These are phyloP conservation scores for Trypanosoma congolense DNA, from an alignment of 208 protist species.

Conservation along the genomic window DNA sequence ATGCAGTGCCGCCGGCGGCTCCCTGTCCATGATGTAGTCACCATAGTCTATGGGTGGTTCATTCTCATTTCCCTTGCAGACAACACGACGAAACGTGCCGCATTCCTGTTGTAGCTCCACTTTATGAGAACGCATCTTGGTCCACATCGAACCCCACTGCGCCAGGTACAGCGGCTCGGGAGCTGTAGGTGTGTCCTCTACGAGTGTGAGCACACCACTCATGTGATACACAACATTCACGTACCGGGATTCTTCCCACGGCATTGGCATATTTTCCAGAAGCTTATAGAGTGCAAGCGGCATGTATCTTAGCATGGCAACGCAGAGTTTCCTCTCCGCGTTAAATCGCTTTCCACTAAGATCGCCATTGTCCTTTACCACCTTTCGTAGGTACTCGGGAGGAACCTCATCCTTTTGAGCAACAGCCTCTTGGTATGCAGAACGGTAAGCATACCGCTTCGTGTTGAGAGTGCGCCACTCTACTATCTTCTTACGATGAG, in stretches of 20 bases:
- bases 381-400: constrained; percentile 98
- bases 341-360: constrained; percentile 98
- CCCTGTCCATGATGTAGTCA: constrained; percentile 98
- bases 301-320: constrained; percentile 99
- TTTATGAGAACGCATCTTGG: constrained; percentile 99
- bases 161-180: constrained; percentile 98
- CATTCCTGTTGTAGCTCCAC: constrained; percentile 73
- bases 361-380: constrained; percentile 99
- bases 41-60: constrained; percentile 99
- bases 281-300: constrained; percentile 99
- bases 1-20: constrained; percentile 92
- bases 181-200: constrained; percentile 99
- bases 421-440: constrained; percentile 59
- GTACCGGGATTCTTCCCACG: constrained; percentile 94
- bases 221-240: constrained; percentile 99
- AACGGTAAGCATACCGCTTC: constrained; percentile 60
- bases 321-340: constrained; percentile 99
- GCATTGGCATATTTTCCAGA: constrained; percentile 99
- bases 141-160: constrained; percentile 99
- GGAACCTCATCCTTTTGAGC: constrained; percentile 87
- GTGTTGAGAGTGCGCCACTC: constrained; percentile 76
- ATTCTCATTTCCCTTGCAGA: constrained; percentile 99
- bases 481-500: constrained; percentile 32
- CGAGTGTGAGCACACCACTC: constrained; percentile 99
- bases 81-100: constrained; percentile 90